Base-by-base conservation (phyloP, 306 rosid genomes). In the Gillenia trifoliata region DNA sequence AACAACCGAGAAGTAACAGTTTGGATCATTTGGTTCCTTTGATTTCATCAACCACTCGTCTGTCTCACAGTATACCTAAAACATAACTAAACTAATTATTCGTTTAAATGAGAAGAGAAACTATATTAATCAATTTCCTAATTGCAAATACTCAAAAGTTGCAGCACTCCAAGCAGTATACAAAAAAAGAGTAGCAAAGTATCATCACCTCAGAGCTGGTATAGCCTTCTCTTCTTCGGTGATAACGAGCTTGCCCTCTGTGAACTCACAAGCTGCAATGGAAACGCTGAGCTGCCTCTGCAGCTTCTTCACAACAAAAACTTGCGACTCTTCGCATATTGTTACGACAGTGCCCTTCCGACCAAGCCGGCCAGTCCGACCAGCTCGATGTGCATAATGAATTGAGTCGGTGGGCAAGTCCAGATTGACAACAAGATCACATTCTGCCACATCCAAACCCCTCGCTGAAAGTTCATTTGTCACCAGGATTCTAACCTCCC, bases 341-440 rank as follows among this genome's bases (percentile, higher is more conserved):
- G 92, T 87, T 47, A 94, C 79, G 71, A 94, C 97, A 0, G 84
- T 91, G 65, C 98, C 98, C 40, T 82, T 85, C 88, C 98, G 84
- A 31, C 98, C 98, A 54, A 94, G 96, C 70, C 97, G 84, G 4
- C 98, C 97, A 0, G 98, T 87, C 71, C 98, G 85, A 38, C 98
- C 97, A 30, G 98, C 98, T 65, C 97, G 86, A 76, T 94, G 98
- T 2, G 97, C 97, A 68, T 94, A 94, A 78, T 91, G 98, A 86
- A 77, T 81, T 1, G 97, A 82, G 78, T 91, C 98, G 0, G 97
- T 94, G 25, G 98, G 98, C 25, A 94, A 80, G 68, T 87, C 98
- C 54, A 94, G 83, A 77, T 94, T 94, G 55, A 94, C 96, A 68
- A 94, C 98, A 59, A 94, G 98, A 85, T 94, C 98, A 70, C 98